phyloP scores from a whole-genome alignment of 2,329 filamentous ascomycete species.

The Rosellinia necatrix region DNA sequence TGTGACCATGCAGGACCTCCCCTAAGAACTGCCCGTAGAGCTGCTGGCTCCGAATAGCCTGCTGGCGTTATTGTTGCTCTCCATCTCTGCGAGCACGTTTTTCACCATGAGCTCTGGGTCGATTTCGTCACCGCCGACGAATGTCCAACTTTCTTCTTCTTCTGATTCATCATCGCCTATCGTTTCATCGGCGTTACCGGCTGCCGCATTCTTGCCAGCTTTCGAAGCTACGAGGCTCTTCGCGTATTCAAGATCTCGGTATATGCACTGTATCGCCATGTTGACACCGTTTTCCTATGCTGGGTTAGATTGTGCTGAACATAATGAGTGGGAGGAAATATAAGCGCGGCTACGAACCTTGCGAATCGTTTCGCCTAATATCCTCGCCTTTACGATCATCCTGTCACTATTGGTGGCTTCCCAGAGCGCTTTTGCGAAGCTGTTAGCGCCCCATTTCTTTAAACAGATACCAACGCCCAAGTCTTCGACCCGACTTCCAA shows the following conservation, averaged over 20 bases:
- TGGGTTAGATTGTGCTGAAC: slow-evolving; percentile 27
- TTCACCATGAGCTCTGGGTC: slow-evolving; percentile 40
- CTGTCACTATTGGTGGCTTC: slow-evolving; percentile 86
- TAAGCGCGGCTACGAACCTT: slow-evolving; percentile 74
- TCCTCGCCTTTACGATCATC: slow-evolving; percentile 85
- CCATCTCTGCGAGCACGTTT: slow-evolving; percentile 37
- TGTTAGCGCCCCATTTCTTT: slow-evolving; percentile 84
- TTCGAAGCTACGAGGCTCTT: slow-evolving; percentile 77
- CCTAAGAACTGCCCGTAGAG: slow-evolving; percentile 31
- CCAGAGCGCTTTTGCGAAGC: slow-evolving; percentile 87
- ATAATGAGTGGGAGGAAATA: background rate
- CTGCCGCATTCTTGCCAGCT: slow-evolving; percentile 54
- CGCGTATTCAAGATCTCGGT: slow-evolving; percentile 93
- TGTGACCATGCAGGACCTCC: slow-evolving; percentile 31
- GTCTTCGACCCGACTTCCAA: slow-evolving; percentile 86
- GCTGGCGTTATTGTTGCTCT: slow-evolving; percentile 26
- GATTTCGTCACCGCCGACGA: slow-evolving; percentile 65
- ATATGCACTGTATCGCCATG: slow-evolving; percentile 87
- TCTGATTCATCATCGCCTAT: slow-evolving; percentile 62
- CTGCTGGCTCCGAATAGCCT: slow-evolving; percentile 26
- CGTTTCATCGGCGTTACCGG: slow-evolving; percentile 38
- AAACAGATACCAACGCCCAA: slow-evolving; percentile 89
- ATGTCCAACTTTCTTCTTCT: slow-evolving; percentile 89
- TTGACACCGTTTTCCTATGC: slow-evolving; percentile 87
- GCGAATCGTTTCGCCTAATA: slow-evolving; percentile 85